Base-by-base conservation (phyloP, 768 basidiomycete genomes). In the Mycena olivaceomarginata region DNA sequence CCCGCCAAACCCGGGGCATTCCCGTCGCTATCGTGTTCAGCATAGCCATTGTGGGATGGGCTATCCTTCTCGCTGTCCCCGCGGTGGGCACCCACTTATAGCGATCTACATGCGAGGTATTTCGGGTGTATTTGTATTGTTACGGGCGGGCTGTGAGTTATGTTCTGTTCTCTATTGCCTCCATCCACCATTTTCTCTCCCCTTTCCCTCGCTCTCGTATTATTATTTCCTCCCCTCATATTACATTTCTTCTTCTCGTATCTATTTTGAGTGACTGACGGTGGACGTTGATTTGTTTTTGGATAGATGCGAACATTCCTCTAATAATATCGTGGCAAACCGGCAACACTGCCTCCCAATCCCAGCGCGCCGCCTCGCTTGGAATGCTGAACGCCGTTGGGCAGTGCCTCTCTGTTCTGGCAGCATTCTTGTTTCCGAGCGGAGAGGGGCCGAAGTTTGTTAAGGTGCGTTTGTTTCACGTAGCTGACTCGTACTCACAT, bases 351-450 rank as follows among this genome's bases (percentile, higher is more conserved):
- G 68, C 62, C 68, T 56, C 74, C 31, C 68, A 75, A 51, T 70
- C 74, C 20, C 74, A 75, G 41, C 74, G 74, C 68, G 74, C 74
- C 48, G 68, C 66, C 68, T 75, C 74, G 13, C 74, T 75, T 11
- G 74, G 74, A 2, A 75, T 75, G 74, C 74, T 75, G 43, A 75
- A 75, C 74, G 64, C 68, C 31, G 46, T 75, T 39, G 74, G 74
- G 18, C 74, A 75, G 20, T 75, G 74, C 37, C 74, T 75, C 62
- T 75, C 74, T 68, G 68, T 75, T 8, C 74, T 75, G 51, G 74
- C 74, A 10, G 74, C 74, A 16, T 75, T 75, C 68, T 53, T 75
- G 9, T 75, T 75, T 68, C 74, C 74, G 22, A 64, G 62, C 16
- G 37, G 41, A 22, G 68, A 70, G 53, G 74, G 68, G 13, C 74